Evolutionary conservation across 73 alveolate genomes (phyloP).

Genomic region (Paramecium tetraurelia): DNA sequence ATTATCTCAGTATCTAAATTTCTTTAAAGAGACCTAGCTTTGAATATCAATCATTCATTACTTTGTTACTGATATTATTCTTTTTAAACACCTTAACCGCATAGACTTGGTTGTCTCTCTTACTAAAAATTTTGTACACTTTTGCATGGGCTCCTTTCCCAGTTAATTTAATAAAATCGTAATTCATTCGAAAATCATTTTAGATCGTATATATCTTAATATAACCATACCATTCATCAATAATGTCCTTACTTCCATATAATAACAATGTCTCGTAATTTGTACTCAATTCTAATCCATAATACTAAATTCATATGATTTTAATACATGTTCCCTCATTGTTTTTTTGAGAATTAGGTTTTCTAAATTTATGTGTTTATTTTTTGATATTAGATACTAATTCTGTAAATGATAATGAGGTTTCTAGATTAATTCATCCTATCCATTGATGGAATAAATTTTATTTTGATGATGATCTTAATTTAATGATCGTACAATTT

Average conservation of each 20-base stretch:
- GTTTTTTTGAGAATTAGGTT: neutral
- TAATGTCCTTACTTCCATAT: neutral
- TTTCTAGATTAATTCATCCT: neutral
- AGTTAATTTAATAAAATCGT: neutral
- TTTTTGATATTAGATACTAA: neutral
- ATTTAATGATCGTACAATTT: neutral
- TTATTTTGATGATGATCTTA: neutral
- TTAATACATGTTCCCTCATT: neutral
- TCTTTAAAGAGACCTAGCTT: neutral
- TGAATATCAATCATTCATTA: neutral
- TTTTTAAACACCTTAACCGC: neutral
- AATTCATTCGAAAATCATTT: neutral
- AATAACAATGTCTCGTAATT: neutral
- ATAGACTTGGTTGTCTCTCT: neutral
- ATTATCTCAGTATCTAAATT: neutral
- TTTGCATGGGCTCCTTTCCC: slow-evolving; percentile 94
- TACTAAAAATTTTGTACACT: slow-evolving; percentile 83
- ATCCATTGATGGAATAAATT: neutral
- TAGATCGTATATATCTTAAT: neutral
- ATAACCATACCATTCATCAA: neutral
- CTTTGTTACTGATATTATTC: neutral
- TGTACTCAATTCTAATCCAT: neutral
- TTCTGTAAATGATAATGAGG: neutral
- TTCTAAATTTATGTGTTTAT: neutral
- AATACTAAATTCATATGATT: neutral